These are phyloP conservation scores for Moniliella sp. DNA, from an alignment of 1,284 basidiomycete species.

Conservation along the genomic window DNA sequence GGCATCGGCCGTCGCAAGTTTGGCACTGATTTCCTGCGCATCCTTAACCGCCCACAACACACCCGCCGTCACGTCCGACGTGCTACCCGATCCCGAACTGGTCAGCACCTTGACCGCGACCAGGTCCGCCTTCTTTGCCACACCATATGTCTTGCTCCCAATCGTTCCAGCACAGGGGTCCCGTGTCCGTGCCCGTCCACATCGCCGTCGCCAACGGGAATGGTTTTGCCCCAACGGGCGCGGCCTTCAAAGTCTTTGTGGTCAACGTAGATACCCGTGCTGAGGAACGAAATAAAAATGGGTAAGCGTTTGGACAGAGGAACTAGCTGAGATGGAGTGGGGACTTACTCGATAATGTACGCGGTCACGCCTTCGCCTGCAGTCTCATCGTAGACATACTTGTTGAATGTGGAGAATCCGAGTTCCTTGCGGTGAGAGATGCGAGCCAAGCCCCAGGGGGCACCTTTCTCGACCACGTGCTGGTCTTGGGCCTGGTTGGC, in stretches of 20 bases:
- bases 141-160: conserved; percentile 60
- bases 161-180: conserved; percentile 46
- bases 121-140: conserved; percentile 76
- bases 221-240: conserved; percentile 38
- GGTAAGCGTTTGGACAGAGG: no score
- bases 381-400: conserved; percentile 53
- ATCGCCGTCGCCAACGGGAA: conserved; percentile 47
- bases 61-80: conserved; percentile 66
- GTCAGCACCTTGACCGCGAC: conserved; percentile 94
- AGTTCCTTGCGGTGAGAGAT: conserved; percentile 69
- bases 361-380: conserved; percentile 83
- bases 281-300: no score
- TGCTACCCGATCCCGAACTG: conserved; percentile 70
- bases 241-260: conserved; percentile 75
- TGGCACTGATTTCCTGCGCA: conserved; percentile 42
- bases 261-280: conserved; percentile 66
- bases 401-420: conserved; percentile 61
- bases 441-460: conserved; percentile 62
- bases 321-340: no score
- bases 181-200: conserved; percentile 48
- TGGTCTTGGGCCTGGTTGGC: no score
- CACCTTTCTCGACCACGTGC: conserved; percentile 1
- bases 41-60: conserved; percentile 50
- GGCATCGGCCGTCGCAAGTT: conserved; percentile 42
- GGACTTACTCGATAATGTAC: conserved; percentile 43